Base-by-base conservation (phyloP, 768 basidiomycete species). In the Symmetrospora coprosmae region DNA sequence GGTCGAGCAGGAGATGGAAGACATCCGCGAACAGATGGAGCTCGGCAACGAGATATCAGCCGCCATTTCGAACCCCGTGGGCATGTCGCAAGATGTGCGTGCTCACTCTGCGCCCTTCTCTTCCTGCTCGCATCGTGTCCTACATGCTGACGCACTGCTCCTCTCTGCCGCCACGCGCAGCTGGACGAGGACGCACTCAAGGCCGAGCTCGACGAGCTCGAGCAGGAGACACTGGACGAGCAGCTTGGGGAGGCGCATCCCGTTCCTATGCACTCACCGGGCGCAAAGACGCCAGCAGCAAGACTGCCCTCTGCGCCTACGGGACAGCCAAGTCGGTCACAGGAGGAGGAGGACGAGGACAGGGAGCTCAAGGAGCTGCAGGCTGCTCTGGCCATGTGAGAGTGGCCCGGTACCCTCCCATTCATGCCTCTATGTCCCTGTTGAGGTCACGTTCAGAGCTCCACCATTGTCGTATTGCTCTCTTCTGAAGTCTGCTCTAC, bases 31-130 rank as follows among this genome's bases (percentile, higher is more conserved):
- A 67, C 90, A 96, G 74, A 82, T 87, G 71, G 87, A 88, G 51
- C 77, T 92, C 64, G 88, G 90, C 52, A 84, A 84, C 70, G 94
- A 99, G 76, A 86, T 97, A 64, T 84, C 85, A 52, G 85, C 87
- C 13, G 80, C 84, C 51, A 87, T 97, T 68, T 84, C 87, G 43
- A 81, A 80, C 68, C 85, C 86, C 25, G 75, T 76, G 48, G 80
- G 79, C 34, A 71, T 79, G 64, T 75, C 77, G 31, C 60, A 81
- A 45, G 88, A 91, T 72, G 87, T 90, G 69, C 38, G 90, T 86
- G 38, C 34, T 38, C 39, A 43, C 21, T 33, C 60, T 39, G 19
- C 19, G 31, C 45, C 16, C 3, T 28, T 40, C 34, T 41, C 11
- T 31, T 45, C 19, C 6, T 17, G 47, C 66, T 21, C 65, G 38